Base-by-base conservation (phyloP, 495 filamentous ascomycete genomes). In the Hyaloscypha bicolor region DNA sequence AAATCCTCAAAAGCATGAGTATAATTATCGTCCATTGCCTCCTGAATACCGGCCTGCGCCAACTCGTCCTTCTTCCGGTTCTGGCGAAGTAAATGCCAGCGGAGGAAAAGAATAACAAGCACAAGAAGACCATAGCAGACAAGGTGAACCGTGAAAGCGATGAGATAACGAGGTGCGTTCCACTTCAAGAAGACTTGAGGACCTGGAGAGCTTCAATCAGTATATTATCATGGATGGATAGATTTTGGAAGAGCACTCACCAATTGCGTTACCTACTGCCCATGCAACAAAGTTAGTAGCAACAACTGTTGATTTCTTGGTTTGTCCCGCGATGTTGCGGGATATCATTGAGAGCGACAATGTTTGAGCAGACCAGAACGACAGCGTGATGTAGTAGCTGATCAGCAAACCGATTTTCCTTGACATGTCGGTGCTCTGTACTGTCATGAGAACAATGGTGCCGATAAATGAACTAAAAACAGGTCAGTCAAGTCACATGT, bases 81-180 rank as follows among this genome's bases (percentile, higher is more conserved):
- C 78, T 89, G 81, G 21, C 73, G 73, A 19, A 71, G 75, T 71
- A 85, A 89, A 80, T 86, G 90, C 71, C 79, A 80, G 69, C 85
- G 85, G 42, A 90, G 86, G 74, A 88, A 90, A 0, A 81, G 64
- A 48, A 92, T 72, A 52, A 87, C 81, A 6, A 84, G 42, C 4
- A 90, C 69, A 55, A 83, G 84, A 6, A 89, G 78, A 22, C 75
- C 77, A 76, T 82, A 86, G 74, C 88, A 90, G 19, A 84, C 83
- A 57, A 91, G 84, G 66, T 91, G 87, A 1, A 83, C 85, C 52
- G 90, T 86, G 65, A 89, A 88, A 21, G 87, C 90, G 5, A 87
- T 86, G 29, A 90, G 81, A 68, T 92, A 93, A 37, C 82, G 79
- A 19, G 88, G 88, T 0, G 83, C 64, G 52, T 73, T 63, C 64